Conservation (phyloP, 106 monocot species). For the Alisma plantagoaquatica region DNA sequence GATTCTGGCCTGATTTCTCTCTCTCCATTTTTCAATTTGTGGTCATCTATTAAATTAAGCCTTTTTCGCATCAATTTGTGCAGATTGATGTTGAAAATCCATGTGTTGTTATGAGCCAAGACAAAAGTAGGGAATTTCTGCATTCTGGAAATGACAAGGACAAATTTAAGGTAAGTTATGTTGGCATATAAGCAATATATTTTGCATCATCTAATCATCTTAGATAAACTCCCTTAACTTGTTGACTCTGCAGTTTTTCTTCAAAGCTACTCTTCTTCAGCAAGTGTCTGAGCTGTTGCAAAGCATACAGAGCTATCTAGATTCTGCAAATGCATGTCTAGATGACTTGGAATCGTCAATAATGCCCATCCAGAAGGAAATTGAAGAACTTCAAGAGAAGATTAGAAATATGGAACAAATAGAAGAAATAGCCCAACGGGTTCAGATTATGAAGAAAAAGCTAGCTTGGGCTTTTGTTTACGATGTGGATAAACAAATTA, state of each 20-base stretch:
- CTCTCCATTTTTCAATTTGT: no score
- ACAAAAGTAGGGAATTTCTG: constrained; percentile 97
- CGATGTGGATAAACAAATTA: constrained; percentile 78
- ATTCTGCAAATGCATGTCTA: constrained; percentile 49
- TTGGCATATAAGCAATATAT: no score
- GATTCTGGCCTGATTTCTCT: no score
- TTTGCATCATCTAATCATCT: no score
- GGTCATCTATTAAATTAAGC: no score
- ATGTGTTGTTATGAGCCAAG: constrained; percentile 98
- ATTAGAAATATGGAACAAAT: constrained; percentile 98
- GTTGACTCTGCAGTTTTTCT: constrained; percentile 95
- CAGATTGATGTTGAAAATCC: constrained; percentile 99
- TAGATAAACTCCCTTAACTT: no score
- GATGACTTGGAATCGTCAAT: constrained; percentile 73
- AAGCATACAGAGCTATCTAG: constrained; percentile 44
- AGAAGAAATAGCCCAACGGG: constrained; percentile 75
- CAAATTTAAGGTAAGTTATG: constrained; percentile 70
- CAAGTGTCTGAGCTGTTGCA: constrained; percentile 87
- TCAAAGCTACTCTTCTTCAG: constrained; percentile 94
- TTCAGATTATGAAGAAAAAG: constrained; percentile 78
- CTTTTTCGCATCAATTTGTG: no score
- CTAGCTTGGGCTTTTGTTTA: constrained; percentile 97
- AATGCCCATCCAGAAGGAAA: constrained; percentile 58
- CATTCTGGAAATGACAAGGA: constrained; percentile 98
- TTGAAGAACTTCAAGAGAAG: constrained; percentile 67